Conservation (phyloP, 495 filamentous ascomycete genomes). For the Penicillium daleae region DNA sequence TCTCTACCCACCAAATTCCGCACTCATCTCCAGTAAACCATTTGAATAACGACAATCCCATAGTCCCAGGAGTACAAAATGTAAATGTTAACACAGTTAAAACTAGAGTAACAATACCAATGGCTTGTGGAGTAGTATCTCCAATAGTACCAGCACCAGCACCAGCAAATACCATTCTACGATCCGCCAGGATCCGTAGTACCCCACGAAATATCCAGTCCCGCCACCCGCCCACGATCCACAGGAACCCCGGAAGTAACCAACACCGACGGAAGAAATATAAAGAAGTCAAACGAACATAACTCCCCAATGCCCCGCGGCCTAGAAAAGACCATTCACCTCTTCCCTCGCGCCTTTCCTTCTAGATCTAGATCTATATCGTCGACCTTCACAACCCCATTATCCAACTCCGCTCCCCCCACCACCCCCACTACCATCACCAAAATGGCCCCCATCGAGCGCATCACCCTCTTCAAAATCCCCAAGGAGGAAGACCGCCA, state of each 20-base stretch:
- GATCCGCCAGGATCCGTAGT: background rate
- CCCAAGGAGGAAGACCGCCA: constrained; percentile 50
- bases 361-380: background rate
- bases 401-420: too few relatives aligned
- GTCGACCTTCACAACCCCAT: background rate
- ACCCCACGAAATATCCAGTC: background rate
- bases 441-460: constrained; percentile 53
- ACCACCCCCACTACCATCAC: constrained; percentile 2
- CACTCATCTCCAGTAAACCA: background rate
- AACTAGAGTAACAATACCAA: too few relatives aligned
- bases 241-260: background rate
- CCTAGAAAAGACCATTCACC: background rate
- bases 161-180: too few relatives aligned
- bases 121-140: too few relatives aligned
- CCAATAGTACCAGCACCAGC: too few relatives aligned
- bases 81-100: too few relatives aligned
- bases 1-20: background rate
- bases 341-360: background rate
- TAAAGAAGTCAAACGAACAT: background rate
- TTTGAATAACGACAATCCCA: background rate
- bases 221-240: background rate
- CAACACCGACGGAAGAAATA: background rate
- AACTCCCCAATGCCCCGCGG: background rate
- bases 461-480: constrained; percentile 65
- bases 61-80: background rate